Base-by-base conservation (phyloP, 768 basidiomycete genomes). In the Cyathus striatus region DNA sequence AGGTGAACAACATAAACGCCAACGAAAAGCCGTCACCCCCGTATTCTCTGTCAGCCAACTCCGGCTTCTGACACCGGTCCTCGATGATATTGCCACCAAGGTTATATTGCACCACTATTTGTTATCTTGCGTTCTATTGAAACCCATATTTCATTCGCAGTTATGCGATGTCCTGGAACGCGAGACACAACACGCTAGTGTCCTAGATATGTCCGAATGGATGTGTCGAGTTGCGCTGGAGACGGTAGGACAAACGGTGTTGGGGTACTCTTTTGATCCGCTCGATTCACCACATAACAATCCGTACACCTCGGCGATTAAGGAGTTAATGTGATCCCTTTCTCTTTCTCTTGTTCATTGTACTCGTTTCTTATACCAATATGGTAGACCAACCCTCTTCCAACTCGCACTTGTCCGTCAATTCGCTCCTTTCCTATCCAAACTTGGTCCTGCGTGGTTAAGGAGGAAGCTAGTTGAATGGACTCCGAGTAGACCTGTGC, bases 221-320 rank as follows among this genome's bases (percentile, higher is more conserved):
- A 62, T 69, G 56, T 68, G 62, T 17, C 63, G 73, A 16, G 63
- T 69, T 4, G 66, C 73, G 13, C 57, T 75, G 5, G 72, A 73
- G 47, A 58, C 63, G 0, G 63, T 72, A 10, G 74, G 72, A 12
- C 64, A 65, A 46, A 63, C 69, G 3, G 60, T 74, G 18, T 57
- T 75, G 2, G 70, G 67, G 1, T 70, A 73, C 47, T 71, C 69
- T 10, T 75, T 75, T 47, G 70, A 75, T 46, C 70, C 71, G 2
- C 58, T 73, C 7, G 66, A 72, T 34, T 65, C 66, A 13, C 56
- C 58, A 6, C 55, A 62, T 21, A 70, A 61, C 40, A 73, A 75
- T 46, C 60, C 65, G 1, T 75, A 74, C 43, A 70, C 68, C 0
- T 58, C 59, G 22, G 72, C 70, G 4, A 63, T 73, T 41, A 70